Evolutionary conservation across 495 filamentous ascomycete species (phyloP), one percentile per base, ranked within the genome.

Genomic region (Talaromyces nanjingensis): DNA sequence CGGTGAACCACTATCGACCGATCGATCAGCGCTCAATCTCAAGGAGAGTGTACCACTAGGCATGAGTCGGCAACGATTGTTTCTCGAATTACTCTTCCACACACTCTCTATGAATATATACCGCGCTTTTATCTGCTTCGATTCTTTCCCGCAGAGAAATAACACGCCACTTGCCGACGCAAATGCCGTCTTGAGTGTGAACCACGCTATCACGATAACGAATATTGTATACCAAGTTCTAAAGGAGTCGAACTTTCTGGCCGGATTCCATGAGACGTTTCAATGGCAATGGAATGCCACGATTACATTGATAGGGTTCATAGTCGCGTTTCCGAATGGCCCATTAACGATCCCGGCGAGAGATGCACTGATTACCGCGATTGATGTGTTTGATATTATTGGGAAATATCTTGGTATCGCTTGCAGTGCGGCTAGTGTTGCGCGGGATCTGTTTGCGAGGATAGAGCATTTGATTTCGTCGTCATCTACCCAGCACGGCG

Each of bases 281-380:
- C 79, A 81, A 47, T 81, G 73, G 65, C 76, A 81, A 65, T 84
- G 81, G 81, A 81, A 83, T 62, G 79, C 80, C 0, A 68, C 76
- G 18, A 68, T 83, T 25, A 73, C 78, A 12, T 68, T 83, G 1
- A 65, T 84, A n/a, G 80, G 77, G 7, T 85, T 80, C 55, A 62
- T 76, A 8, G 59, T 83, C 0, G 76, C 77, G 0, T 76, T 79
- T 49, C 79, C 81, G 1, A 47, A 37, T 11, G 56, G 56, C 1
- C 14, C 27, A 0, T 9, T 59, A 4, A 74, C 77, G 0, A 65
- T 70, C 0, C 37, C 64, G 6, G 81, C 76, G 1, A 65, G 77
- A 6, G 71, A 68, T 18, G 71, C 73, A 12, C 64, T 82, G 14
- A 70, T 72, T 52, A 68, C 67, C 1, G 71, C 77, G 4, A 67